Base-by-base conservation (phyloP, 2,329 filamentous ascomycete genomes). In the Scopulariopsis brevicaulis region DNA sequence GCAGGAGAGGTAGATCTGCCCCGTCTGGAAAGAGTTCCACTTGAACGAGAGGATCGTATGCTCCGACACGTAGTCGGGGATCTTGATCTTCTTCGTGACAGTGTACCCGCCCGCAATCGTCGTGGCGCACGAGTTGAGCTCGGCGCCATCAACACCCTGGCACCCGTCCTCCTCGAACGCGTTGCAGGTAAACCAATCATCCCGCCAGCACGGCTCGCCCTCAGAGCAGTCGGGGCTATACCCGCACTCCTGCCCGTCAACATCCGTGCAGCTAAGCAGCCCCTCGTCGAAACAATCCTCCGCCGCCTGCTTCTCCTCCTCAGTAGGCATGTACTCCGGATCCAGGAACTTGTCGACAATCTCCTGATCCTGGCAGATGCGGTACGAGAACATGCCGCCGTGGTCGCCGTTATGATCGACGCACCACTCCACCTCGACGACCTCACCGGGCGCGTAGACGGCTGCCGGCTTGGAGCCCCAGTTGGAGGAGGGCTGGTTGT, bases 371-470 rank as follows among this genome's bases (percentile, higher is more conserved):
- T 77, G 72, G 63, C 78, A 81, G 60, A 81, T 74, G 11, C 78
- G 76, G 65, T 79, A 81, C 62, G 66, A 72, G 66, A 80, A 81
- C 77, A 81, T 81, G 65, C 78, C 79, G 28, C 78, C 77, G 61
- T 81, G 78, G 61, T 81, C 78, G 0, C 79, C 79, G 62, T 81
- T 81, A 66, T 79, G 67, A 62, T 82, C 79, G 20, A 81, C 72
- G 56, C 79, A 81, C 79, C 79, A 81, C 64, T 79, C 68, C 0
- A 81, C 78, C 25, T 78, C 74, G 25, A 80, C 65, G 0, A 71
- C 65, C 11, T 80, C 67, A 0, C 77, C 78, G 0, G 74, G 66
- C 0, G 66, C 65, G 65, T 80, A 81, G 1, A 71, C 77, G 1
- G 65, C 71, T 0, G 79, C 74, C 0, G 71, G 66, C 0, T 66